Evolutionary conservation across 345 rosid genomes (phyloP).

Genomic region (Gossypium herbaceum): DNA sequence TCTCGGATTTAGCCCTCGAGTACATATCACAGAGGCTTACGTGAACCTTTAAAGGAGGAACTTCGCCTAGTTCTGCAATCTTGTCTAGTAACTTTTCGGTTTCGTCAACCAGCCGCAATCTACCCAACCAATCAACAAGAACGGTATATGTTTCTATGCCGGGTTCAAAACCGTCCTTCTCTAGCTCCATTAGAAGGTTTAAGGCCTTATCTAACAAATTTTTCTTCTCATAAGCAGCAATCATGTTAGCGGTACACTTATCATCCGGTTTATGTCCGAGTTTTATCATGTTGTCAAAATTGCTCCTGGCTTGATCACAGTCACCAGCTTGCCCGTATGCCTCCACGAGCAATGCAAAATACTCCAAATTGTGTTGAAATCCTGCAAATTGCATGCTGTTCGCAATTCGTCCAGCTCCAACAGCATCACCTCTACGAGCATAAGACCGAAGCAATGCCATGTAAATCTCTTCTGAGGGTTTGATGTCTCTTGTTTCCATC

Average conservation of each 20-base stretch:
- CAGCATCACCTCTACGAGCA: constrained; percentile 43
- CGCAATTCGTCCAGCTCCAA: constrained; percentile 42
- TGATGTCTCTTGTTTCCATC: constrained; percentile 47
- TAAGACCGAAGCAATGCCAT: constrained; percentile 66
- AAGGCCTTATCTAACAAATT: constrained; percentile 74
- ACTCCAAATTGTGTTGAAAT: constrained; percentile 41
- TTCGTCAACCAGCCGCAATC: constrained; percentile 68
- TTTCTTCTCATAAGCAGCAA: constrained; percentile 54
- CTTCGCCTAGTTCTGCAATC: constrained; percentile 75
- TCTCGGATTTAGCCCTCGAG: constrained; percentile 53
- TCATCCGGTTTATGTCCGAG: constrained; percentile 64
- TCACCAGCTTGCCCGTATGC: constrained; percentile 46
- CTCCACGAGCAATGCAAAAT: constrained; percentile 55
- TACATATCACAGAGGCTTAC: constrained; percentile 83
- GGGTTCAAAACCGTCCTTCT: constrained; percentile 75
- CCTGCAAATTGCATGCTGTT: constrained; percentile 47
- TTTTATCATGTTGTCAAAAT: constrained; percentile 53
- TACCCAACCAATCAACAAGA: constrained; percentile 76
- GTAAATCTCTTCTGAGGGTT: constrained; percentile 51
- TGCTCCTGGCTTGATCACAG: constrained; percentile 53
- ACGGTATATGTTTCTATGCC: constrained; percentile 65
- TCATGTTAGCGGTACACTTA: constrained; percentile 51
- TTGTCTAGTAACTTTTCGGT: constrained; percentile 68
- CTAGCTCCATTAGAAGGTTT: constrained; percentile 58
- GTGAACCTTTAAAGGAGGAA: constrained; percentile 59